Conservation (phyloP, 768 basidiomycete species). For the Xerocomellus chrysenteron region DNA sequence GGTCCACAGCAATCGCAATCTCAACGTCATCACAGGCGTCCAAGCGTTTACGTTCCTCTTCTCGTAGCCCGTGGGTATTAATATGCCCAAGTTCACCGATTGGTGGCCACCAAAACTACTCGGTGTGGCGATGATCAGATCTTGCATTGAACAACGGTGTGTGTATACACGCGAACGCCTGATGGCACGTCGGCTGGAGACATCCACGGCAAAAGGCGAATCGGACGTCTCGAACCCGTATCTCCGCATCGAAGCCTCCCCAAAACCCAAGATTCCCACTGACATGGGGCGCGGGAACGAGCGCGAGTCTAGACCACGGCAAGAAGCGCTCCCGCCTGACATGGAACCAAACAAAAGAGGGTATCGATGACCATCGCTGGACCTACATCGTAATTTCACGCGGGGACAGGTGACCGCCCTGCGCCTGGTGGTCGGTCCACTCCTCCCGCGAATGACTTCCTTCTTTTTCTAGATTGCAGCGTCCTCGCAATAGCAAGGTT, state of each 20-base stretch:
- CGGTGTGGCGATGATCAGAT: not conserved
- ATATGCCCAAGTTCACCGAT: not conserved
- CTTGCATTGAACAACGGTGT: too few relatives aligned
- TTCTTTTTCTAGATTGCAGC: too few relatives aligned
- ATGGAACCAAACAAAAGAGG: not conserved
- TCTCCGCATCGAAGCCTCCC: not conserved
- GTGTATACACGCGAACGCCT: not conserved
- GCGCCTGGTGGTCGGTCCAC: too few relatives aligned
- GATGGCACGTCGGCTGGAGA: not conserved
- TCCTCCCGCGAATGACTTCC: too few relatives aligned
- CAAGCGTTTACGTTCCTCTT: not conserved
- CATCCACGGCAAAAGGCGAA: not conserved
- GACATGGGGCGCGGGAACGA: too few relatives aligned
- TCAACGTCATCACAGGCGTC: too few relatives aligned
- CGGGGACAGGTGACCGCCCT: too few relatives aligned
- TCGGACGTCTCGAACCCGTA: not conserved
- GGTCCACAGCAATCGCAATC: too few relatives aligned
- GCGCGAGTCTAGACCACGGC: not conserved
- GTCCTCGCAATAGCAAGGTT: too few relatives aligned
- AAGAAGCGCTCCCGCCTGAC: not conserved
- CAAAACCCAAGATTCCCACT: too few relatives aligned
- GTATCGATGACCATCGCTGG: not conserved
- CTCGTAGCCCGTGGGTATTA: not conserved
- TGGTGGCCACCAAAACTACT: not conserved
- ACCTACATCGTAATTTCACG: not conserved